phyloP scores from a whole-genome alignment of 2,329 filamentous ascomycete species.

The Macroventuria anomochaeta region DNA sequence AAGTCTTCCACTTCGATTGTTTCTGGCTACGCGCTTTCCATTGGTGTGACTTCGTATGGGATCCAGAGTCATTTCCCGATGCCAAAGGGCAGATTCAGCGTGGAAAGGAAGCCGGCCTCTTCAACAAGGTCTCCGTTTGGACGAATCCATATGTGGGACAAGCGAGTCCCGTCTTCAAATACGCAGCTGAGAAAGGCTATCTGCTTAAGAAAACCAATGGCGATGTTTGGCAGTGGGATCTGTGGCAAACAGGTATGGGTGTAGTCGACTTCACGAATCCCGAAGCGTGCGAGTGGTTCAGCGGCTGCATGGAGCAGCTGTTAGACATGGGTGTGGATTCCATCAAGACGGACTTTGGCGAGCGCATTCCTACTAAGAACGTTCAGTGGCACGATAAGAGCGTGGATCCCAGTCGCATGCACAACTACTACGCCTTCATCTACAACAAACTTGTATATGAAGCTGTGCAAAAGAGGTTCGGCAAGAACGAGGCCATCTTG shows the following conservation, averaged over 20 bases:
- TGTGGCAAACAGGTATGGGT: constrained; percentile 80
- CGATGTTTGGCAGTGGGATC: constrained; percentile 76
- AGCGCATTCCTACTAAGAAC: constrained; percentile 70
- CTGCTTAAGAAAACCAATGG: constrained; percentile 72
- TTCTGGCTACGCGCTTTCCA: constrained; percentile 80
- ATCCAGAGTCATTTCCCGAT: constrained; percentile 71
- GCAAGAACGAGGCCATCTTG: constrained; percentile 64
- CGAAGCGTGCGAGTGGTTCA: constrained; percentile 70
- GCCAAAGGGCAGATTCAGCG: constrained; percentile 68
- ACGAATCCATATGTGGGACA: constrained; percentile 78
- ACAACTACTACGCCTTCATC: constrained; percentile 77
- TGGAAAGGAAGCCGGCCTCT: constrained; percentile 67
- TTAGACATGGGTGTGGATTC: constrained; percentile 74
- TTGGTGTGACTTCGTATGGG: constrained; percentile 78
- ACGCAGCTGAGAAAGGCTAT: constrained; percentile 70
- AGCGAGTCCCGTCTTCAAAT: constrained; percentile 69
- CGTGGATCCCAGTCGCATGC: constrained; percentile 71
- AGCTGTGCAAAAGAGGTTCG: constrained; percentile 62
- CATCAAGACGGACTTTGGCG: constrained; percentile 79
- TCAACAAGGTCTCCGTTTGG: constrained; percentile 73
- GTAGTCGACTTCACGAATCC: constrained; percentile 78
- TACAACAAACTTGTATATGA: constrained; percentile 76
- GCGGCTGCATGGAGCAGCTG: constrained; percentile 65
- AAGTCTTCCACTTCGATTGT: constrained; percentile 78
- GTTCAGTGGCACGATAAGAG: constrained; percentile 68